Evolutionary conservation across 2,329 filamentous ascomycete species (phyloP).

Genomic region (Botryosphaeria dothidea): DNA sequence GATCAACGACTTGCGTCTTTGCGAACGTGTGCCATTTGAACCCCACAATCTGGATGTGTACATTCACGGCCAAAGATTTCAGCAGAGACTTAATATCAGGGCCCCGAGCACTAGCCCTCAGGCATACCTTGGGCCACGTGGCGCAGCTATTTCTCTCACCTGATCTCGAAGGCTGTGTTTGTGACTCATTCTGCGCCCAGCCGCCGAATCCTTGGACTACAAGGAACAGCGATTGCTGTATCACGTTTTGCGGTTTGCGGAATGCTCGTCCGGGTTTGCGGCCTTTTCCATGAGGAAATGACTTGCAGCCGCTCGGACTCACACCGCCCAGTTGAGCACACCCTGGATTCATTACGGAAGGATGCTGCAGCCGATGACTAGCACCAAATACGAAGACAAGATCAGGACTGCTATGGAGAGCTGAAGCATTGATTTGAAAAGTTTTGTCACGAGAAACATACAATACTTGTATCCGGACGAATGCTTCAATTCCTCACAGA

Average conservation of each 20-base stretch:
- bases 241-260: background rate
- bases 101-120: background rate
- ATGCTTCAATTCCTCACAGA: too few relatives aligned
- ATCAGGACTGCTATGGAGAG: too few relatives aligned
- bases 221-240: background rate
- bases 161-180: conserved; percentile 3
- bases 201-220: background rate
- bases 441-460: too few relatives aligned
- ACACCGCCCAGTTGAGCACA: background rate
- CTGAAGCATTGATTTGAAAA: too few relatives aligned
- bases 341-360: too few relatives aligned
- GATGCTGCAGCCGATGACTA: too few relatives aligned
- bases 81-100: background rate
- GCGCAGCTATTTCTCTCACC: conserved; percentile 3
- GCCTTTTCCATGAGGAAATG: background rate
- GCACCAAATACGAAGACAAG: too few relatives aligned
- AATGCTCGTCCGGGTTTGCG: background rate
- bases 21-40: background rate
- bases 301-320: background rate
- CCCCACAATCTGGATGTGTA: background rate
- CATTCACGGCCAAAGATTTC: background rate
- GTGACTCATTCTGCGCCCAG: background rate
- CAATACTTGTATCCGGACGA: too few relatives aligned
- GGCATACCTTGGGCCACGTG: conserved; percentile 3
- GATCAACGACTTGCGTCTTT: background rate